Percentiles rank a stretch among this genome's conserved stretches.
These are phyloP conservation scores for Breviolum minutum DNA, from an alignment of 73 alveolate species.

Conservation along the genomic window DNA sequence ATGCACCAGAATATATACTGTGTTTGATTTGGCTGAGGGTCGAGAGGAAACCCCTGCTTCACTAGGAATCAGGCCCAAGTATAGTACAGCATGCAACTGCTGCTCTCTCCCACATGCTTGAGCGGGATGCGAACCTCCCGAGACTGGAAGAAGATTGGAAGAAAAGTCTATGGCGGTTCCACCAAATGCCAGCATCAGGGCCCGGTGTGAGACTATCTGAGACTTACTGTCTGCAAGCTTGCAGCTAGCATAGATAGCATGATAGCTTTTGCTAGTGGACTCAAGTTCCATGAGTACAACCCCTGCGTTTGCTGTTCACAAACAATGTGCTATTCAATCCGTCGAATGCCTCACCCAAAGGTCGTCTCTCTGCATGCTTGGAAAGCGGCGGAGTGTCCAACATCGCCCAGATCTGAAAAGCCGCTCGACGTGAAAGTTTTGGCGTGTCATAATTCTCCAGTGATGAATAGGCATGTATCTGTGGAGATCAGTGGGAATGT, in stretches of 20 bases:
- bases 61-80: constrained; percentile 44
- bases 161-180: too few relatives aligned
- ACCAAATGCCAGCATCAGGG: too few relatives aligned
- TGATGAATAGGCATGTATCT: too few relatives aligned
- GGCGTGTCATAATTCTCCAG: too few relatives aligned
- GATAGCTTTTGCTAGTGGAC: too few relatives aligned
- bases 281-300: too few relatives aligned
- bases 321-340: neutral
- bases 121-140: neutral
- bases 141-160: too few relatives aligned
- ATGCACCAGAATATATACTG: neutral
- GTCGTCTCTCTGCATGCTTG: constrained; percentile 79
- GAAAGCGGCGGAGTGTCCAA: constrained; percentile 72
- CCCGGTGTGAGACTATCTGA: too few relatives aligned
- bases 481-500: neutral
- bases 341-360: constrained; percentile 60
- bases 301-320: too few relatives aligned
- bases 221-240: too few relatives aligned
- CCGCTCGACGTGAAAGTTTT: neutral
- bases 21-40: neutral
- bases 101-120: constrained; percentile 29
- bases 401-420: constrained; percentile 49
- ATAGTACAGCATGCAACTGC: constrained; percentile 88
- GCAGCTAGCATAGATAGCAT: too few relatives aligned
- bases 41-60: too few relatives aligned